These are phyloP conservation scores for Mucor racemosus DNA, from an alignment of 371 early-diverging fungal species.

Conservation along the genomic window DNA sequence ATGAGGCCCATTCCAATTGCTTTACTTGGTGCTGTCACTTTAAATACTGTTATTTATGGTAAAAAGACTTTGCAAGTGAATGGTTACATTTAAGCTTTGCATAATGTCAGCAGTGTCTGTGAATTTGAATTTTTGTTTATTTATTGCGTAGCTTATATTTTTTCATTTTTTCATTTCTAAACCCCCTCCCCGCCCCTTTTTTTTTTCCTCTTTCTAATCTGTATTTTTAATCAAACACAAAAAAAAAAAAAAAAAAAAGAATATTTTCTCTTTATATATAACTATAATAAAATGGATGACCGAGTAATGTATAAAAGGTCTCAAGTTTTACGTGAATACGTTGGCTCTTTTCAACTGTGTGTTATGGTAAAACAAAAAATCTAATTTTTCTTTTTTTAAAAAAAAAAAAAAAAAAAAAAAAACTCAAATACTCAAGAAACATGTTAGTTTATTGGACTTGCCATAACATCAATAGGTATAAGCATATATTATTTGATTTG, in stretches of 20 bases:
- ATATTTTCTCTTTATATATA: neutral
- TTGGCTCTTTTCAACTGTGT: constrained; percentile 32
- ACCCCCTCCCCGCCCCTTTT: neutral
- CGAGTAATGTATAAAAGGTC: constrained; percentile 33
- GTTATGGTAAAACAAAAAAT: constrained; percentile 28
- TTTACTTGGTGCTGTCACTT: constrained; percentile 35
- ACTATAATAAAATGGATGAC: constrained; percentile 23
- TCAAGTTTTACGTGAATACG: constrained; percentile 36
- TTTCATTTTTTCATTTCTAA: constrained; percentile 5
- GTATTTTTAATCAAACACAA: constrained; percentile 8
- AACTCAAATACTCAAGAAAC: neutral
- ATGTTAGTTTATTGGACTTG: constrained; percentile 28
- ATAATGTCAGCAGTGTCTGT: constrained; percentile 13
- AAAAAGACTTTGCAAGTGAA: constrained; percentile 50
- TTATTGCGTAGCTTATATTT: constrained; percentile 5
- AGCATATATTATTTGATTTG: neutral
- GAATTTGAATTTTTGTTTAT: constrained; percentile 11
- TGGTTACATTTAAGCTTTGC: constrained; percentile 39
- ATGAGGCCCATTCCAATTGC: constrained; percentile 44
- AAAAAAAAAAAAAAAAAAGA: neutral
- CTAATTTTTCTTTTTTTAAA: no score
- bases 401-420: no score
- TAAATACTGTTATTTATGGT: constrained; percentile 48
- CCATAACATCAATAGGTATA: constrained; percentile 33
- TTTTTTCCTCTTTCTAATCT: constrained; percentile 11